Evolutionary conservation across 2,329 filamentous ascomycete species (phyloP).

Genomic region (Xylogone sp.): DNA sequence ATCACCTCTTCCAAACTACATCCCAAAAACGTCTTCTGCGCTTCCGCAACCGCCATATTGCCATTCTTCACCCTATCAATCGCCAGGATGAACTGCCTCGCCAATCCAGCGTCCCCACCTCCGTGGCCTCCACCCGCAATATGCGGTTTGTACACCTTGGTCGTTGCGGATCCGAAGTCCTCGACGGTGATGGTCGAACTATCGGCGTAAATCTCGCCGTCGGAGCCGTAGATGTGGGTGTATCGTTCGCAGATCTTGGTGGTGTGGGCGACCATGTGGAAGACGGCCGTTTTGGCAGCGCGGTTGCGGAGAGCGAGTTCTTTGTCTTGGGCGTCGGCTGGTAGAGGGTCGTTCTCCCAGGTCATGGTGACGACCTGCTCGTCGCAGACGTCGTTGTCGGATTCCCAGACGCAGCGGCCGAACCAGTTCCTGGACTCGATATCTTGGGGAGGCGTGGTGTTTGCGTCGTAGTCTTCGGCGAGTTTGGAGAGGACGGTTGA

Average conservation of each 20-base stretch:
- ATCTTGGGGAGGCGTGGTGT: slow-evolving; percentile 43
- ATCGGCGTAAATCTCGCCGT: slow-evolving; percentile 85
- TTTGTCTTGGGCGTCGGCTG: slow-evolving; percentile 10
- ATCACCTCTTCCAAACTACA: slow-evolving; percentile 84
- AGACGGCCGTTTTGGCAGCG: slow-evolving; percentile 77
- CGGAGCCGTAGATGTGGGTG: slow-evolving; percentile 79
- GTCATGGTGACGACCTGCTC: slow-evolving; percentile 85
- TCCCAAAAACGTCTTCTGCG: slow-evolving; percentile 73
- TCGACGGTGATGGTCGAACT: slow-evolving; percentile 72
- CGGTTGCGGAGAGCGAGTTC: slow-evolving; percentile 32
- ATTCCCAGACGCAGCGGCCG: slow-evolving; percentile 91
- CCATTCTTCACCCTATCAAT: slow-evolving; percentile 74
- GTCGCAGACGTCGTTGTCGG: slow-evolving; percentile 90
- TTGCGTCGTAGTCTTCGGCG: slow-evolving; percentile 48
- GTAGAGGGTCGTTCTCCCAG: slow-evolving; percentile 70
- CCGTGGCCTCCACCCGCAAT: slow-evolving; percentile 64
- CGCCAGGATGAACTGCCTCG: slow-evolving; percentile 77
- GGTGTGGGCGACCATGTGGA: slow-evolving; percentile 94
- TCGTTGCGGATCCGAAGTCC: slow-evolving; percentile 57
- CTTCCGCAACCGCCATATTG: slow-evolving; percentile 60
- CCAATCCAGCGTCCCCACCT: slow-evolving; percentile 76
- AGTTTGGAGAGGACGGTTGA: slow-evolving; percentile 34
- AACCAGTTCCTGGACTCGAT: slow-evolving; percentile 66
- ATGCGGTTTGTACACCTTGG: slow-evolving; percentile 55
- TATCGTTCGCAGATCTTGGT: slow-evolving; percentile 82